These are phyloP conservation scores for Penicillium atrosanguineum DNA, from an alignment of 495 filamentous ascomycete genomes.

Conservation along the genomic window DNA sequence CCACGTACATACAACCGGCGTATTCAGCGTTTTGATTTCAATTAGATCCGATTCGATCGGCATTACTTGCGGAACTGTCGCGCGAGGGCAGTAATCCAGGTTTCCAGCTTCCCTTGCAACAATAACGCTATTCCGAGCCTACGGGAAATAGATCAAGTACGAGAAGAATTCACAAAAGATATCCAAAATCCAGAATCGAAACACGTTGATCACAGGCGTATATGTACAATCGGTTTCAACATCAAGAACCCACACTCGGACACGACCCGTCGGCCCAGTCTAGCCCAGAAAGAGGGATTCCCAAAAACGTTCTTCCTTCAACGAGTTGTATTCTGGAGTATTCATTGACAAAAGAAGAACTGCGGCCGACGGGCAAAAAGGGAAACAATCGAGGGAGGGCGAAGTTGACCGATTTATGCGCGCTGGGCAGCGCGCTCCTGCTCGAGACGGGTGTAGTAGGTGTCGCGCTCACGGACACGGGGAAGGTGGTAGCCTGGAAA, in stretches of 20 bases:
- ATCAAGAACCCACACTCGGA: constrained; percentile 13
- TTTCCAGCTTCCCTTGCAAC: not conserved
- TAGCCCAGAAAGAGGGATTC: constrained; percentile 6
- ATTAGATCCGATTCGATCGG: constrained; percentile 13
- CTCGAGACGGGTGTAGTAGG: constrained; percentile 75
- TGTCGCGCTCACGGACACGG: constrained; percentile 69
- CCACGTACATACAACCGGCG: constrained; percentile 28
- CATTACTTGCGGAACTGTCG: not conserved
- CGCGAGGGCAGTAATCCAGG: not conserved
- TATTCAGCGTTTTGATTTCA: constrained; percentile 29
- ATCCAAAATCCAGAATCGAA: constrained; percentile 1
- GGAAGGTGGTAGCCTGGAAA: constrained; percentile 73
- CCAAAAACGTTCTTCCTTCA: not conserved
- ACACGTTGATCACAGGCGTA: constrained; percentile 24
- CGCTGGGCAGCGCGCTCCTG: constrained; percentile 55
- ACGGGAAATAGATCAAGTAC: not conserved
- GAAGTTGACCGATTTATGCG: constrained; percentile 27
- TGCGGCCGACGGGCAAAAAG: constrained; percentile 23
- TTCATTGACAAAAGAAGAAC: constrained; percentile 17
- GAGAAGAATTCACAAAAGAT: not conserved
- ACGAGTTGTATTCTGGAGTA: constrained; percentile 7
- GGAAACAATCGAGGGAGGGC: constrained; percentile 10
- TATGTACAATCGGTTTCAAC: constrained; percentile 31
- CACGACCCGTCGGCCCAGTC: constrained; percentile 16
- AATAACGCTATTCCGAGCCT: not conserved